These are phyloP conservation scores for Arthrobotrys sinensis DNA, from an alignment of 2,329 filamentous ascomycete species.

Conservation along the genomic window DNA sequence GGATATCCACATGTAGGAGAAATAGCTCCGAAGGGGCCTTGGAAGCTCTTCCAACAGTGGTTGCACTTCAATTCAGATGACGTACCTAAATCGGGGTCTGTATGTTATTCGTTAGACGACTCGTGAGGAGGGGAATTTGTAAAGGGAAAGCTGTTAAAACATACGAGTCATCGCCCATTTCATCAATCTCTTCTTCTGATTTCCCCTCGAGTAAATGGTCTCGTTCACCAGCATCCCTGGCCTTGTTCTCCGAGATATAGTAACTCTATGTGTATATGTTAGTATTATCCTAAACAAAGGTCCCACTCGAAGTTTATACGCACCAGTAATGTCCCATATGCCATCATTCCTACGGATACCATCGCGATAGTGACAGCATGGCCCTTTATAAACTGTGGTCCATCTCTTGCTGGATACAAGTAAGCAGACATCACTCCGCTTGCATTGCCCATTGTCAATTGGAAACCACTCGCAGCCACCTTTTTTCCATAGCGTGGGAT, in stretches of 20 bases:
- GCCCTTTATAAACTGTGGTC: conserved; percentile 75
- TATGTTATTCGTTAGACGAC: neutral
- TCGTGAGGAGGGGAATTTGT: neutral
- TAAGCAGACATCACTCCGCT: conserved; percentile 82
- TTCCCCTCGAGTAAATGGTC: conserved; percentile 69
- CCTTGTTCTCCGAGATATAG: conserved; percentile 66
- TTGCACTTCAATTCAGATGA: no score
- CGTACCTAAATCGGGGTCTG: conserved; percentile 56
- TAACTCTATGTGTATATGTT: conserved; percentile 37
- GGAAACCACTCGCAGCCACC: conserved; percentile 79
- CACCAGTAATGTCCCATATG: conserved; percentile 71
- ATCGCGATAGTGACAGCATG: conserved; percentile 76
- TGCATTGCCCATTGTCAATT: conserved; percentile 79
- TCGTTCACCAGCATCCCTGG: conserved; percentile 66
- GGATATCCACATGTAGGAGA: no score
- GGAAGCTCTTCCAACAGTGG: no score
- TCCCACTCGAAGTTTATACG: conserved; percentile 67
- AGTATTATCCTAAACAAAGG: neutral
- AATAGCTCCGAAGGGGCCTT: no score
- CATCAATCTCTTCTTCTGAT: conserved; percentile 68
- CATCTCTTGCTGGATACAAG: conserved; percentile 70
- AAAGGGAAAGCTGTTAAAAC: conserved; percentile 21
- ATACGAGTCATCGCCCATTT: conserved; percentile 68
- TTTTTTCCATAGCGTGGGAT: conserved; percentile 82
- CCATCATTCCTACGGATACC: conserved; percentile 72